These are phyloP conservation scores for Allantophomopsis cytisporea DNA, from an alignment of 2,329 filamentous ascomycete genomes.

Conservation along the genomic window DNA sequence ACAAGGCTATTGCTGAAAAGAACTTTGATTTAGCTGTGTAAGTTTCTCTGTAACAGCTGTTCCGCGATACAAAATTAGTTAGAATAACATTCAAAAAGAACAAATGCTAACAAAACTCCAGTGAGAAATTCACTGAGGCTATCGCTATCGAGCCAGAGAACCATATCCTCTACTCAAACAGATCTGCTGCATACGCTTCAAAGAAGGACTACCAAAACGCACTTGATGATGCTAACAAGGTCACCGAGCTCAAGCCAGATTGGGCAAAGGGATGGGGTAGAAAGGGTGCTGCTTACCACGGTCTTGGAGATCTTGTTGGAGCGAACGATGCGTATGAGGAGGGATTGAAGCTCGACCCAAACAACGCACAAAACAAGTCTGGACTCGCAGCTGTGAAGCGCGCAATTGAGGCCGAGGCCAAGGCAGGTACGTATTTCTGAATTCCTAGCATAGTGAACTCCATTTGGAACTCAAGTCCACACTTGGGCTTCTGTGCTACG, in stretches of 20 bases:
- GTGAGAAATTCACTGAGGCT: conserved; percentile 87
- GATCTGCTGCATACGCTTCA: conserved; percentile 78
- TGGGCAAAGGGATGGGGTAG: conserved; percentile 96
- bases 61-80: no score
- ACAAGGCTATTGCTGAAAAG: conserved; percentile 96
- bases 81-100: no score
- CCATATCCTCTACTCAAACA: conserved; percentile 96
- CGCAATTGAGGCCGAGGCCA: conserved; percentile 69
- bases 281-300: conserved; percentile 84
- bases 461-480: conserved; percentile 2
- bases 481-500: conserved; percentile 1
- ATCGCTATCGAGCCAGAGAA: conserved; percentile 80
- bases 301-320: conserved; percentile 69
- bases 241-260: conserved; percentile 87
- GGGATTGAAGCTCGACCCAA: conserved; percentile 84
- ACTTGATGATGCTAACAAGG: conserved; percentile 82
- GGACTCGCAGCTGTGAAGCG: conserved; percentile 76
- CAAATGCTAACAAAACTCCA: conserved; percentile 20
- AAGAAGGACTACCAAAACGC: conserved; percentile 80
- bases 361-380: conserved; percentile 84
- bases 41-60: conserved; percentile 23
- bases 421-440: conserved; percentile 20
- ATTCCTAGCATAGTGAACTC: no score
- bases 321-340: conserved; percentile 86
- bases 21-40: conserved; percentile 94